Base-by-base conservation (phyloP, 768 basidiomycete genomes). In the Pulveroboletus frians region DNA sequence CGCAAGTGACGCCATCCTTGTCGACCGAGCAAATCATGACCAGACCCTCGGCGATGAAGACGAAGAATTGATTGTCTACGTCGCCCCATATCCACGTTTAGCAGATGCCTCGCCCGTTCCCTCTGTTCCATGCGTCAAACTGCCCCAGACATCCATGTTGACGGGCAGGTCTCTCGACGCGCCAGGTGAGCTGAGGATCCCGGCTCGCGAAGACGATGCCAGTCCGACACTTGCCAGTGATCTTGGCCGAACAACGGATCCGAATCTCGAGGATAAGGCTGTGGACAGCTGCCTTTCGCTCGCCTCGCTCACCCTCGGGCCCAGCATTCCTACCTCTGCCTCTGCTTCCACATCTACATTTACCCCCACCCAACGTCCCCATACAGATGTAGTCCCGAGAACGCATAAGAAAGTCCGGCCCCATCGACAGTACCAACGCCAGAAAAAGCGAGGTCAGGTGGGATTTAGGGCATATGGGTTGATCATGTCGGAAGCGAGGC, bases 1-100 rank as follows among this genome's bases (percentile, higher is more conserved):
- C 20, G 32, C 51, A 13, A 65, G 54, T 17, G 63, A 69, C 2
- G 41, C 47, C 36, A 61, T 65, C 27, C 59, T 59, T 18, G 43
- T 61, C 35, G 59, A 66, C 47, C 52, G 59, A 10, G 29, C 50
- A 3, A 59, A 55, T 1, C 48, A 53, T 9, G 58, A 52, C 0
- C 47, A 46, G 30, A 52, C 32, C 1, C 51, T 56, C 21, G 66
- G 59, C 1, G 67, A 60, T 21, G 41, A 46, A 26, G 53, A 62
- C 3, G 53, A 63, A 17, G 88, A 90, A 48, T 61, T 78, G 4
- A 88, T 90, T 47, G 86, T 90, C 9, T 89, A 89, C 58, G 82
- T 81, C 21, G 85, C 86, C 0, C 87, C 88, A 0, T 78, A 85
- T 58, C 87, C 86, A 5, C 78, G 84, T 1, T 57, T 57, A 3